These are phyloP conservation scores for Erysimum cheiri DNA, from an alignment of 441 rosid species.

Conservation along the genomic window DNA sequence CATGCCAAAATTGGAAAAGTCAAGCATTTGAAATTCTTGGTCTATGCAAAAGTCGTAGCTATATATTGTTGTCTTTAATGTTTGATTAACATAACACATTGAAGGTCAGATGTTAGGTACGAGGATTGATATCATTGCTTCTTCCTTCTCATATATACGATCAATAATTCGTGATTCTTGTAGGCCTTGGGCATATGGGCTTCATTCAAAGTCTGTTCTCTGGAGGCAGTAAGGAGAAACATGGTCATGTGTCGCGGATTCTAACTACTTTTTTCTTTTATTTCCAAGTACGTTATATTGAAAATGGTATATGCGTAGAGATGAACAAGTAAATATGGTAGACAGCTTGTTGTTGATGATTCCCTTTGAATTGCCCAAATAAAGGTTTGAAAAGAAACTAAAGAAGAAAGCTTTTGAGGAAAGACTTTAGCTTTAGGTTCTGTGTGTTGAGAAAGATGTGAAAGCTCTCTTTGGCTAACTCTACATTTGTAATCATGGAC, in stretches of 20 bases:
- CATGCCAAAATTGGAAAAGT: constrained; percentile 39
- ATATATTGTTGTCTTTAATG: constrained; percentile 37
- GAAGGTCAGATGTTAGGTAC: constrained; percentile 44
- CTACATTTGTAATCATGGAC: constrained; percentile 43
- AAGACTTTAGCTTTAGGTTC: constrained; percentile 38
- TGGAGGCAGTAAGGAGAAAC: constrained; percentile 16
- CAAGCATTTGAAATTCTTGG: constrained; percentile 33
- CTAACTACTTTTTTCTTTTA: not conserved
- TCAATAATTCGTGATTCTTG: constrained; percentile 26
- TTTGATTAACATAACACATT: constrained; percentile 39
- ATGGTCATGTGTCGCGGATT: constrained; percentile 15
- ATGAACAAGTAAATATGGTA: constrained; percentile 30
- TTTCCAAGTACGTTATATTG: not conserved
- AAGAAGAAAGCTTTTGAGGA: constrained; percentile 47
- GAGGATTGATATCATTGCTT: constrained; percentile 38
- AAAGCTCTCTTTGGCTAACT: constrained; percentile 42
- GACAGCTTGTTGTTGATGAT: constrained; percentile 33
- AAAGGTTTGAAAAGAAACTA: constrained; percentile 36
- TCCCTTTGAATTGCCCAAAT: constrained; percentile 26
- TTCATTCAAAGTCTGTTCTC: constrained; percentile 7
- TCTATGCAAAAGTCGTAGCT: constrained; percentile 38
- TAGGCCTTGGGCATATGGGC: constrained; percentile 18
- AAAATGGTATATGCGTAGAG: not conserved
- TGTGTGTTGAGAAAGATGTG: constrained; percentile 36
- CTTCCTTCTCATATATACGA: constrained; percentile 14